phyloP scores from a whole-genome alignment of 345 rosid genomes.

The Eutrema japonicum region DNA sequence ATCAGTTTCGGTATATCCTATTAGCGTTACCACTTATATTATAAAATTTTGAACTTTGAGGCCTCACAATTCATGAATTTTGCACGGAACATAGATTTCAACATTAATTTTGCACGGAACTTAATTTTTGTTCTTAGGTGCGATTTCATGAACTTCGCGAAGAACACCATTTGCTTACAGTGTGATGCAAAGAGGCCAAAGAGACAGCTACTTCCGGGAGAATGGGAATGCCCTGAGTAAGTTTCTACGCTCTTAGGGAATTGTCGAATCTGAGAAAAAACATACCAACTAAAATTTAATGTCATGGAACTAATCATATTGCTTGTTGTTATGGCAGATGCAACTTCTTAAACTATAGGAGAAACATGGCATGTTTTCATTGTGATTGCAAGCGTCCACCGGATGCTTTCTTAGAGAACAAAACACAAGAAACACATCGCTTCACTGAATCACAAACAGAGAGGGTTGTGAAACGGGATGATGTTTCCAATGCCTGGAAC shows the following conservation, averaged over 20 bases:
- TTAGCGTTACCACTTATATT: too few species aligned
- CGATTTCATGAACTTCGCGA: constrained; percentile 96
- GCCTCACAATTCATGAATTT: background rate
- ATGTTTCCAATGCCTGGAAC: constrained; percentile 92
- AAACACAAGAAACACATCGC: constrained; percentile 56
- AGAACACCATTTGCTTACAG: constrained; percentile 88
- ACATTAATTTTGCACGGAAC: background rate
- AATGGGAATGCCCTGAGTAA: constrained; percentile 99
- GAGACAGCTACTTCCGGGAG: constrained; percentile 97
- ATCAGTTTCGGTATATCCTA: too few species aligned
- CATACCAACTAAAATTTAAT: background rate
- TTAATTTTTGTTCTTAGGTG: constrained; percentile 57
- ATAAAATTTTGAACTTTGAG: background rate
- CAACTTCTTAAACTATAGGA: constrained; percentile 92
- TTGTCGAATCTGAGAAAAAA: background rate
- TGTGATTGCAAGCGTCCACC: constrained; percentile 98
- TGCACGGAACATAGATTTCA: background rate
- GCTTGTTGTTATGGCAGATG: constrained; percentile 63
- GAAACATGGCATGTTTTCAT: constrained; percentile 92
- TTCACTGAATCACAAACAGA: constrained; percentile 53
- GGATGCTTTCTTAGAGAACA: constrained; percentile 64
- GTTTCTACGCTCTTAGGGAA: constrained; percentile 39
- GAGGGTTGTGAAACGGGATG: constrained; percentile 52
- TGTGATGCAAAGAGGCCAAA: constrained; percentile 98
- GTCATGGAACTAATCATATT: constrained; percentile 15